Conservation (phyloP, 2,329 filamentous ascomycete genomes). For the Sclerotinia borealis region DNA sequence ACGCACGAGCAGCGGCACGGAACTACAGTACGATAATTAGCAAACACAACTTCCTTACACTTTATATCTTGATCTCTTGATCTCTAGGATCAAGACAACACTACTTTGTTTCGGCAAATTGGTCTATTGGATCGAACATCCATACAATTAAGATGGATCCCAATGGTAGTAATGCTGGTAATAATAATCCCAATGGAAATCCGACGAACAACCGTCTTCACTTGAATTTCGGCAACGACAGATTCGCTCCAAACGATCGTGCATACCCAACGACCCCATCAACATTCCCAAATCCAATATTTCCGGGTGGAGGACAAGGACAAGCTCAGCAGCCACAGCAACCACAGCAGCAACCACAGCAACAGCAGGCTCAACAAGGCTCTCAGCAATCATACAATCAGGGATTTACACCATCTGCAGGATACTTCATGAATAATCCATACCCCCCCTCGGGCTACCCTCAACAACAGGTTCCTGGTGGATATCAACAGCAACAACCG, state of each 20-base stretch:
- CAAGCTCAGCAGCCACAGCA: constrained; percentile 32
- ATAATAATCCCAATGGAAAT: constrained; percentile 15
- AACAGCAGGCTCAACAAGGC: constrained; percentile 33
- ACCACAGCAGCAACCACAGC: constrained; percentile 33
- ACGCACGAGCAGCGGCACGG: neutral
- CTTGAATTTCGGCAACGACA: constrained; percentile 41
- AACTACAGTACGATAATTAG: neutral
- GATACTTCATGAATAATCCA: constrained; percentile 57
- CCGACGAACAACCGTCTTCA: constrained; percentile 26
- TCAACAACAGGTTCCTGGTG: constrained; percentile 46
- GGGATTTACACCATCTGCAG: constrained; percentile 40
- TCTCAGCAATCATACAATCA: constrained; percentile 39
- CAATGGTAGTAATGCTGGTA: constrained; percentile 13
- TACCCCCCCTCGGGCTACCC: constrained; percentile 37
- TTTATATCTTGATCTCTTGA: neutral
- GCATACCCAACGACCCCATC: constrained; percentile 85
- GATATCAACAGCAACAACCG: constrained; percentile 44
- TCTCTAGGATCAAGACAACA: constrained; percentile 5
- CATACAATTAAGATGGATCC: constrained; percentile 11
- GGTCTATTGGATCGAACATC: neutral
- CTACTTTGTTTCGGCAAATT: neutral
- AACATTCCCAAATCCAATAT: constrained; percentile 88
- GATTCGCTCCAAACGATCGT: constrained; percentile 58
- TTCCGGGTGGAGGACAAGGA: constrained; percentile 26
- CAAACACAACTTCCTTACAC: neutral